phyloP scores from a whole-genome alignment of 2,329 filamentous ascomycete species.

The Cladophialophora immunda region DNA sequence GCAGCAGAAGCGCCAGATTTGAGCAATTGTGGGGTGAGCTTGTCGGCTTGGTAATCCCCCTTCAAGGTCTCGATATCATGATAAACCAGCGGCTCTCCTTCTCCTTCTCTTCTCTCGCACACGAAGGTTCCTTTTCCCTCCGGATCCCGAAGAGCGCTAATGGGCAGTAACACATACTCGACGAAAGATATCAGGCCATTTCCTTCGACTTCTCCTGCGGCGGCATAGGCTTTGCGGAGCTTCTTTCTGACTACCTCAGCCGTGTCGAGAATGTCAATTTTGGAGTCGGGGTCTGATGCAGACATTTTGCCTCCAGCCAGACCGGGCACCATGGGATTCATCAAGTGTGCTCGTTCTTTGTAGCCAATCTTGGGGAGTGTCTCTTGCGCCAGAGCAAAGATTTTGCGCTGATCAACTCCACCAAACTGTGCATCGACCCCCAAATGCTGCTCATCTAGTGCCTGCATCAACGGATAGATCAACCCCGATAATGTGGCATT shows the following conservation, averaged over 20 bases:
- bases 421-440: constrained; percentile 90
- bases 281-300: constrained; percentile 74
- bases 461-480: constrained; percentile 87
- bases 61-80: constrained; percentile 76
- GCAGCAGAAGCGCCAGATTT: constrained; percentile 83
- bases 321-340: constrained; percentile 91
- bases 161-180: constrained; percentile 85
- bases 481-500: constrained; percentile 78
- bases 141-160: constrained; percentile 65
- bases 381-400: constrained; percentile 86
- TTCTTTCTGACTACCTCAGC: constrained; percentile 81
- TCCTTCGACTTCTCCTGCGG: constrained; percentile 77
- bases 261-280: constrained; percentile 90
- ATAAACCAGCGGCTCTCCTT: constrained; percentile 81
- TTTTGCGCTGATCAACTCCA: constrained; percentile 84
- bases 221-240: constrained; percentile 82
- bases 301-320: constrained; percentile 76
- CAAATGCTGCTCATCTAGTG: constrained; percentile 88
- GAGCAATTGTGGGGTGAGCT: constrained; percentile 84
- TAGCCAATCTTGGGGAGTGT: constrained; percentile 87
- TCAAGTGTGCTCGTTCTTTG: constrained; percentile 75
- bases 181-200: constrained; percentile 90
- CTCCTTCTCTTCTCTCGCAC: constrained; percentile 67
- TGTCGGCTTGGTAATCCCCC: constrained; percentile 80
- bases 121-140: constrained; percentile 67